Base-by-base conservation (phyloP, 345 rosid species). In the Linum usitatissimum region DNA sequence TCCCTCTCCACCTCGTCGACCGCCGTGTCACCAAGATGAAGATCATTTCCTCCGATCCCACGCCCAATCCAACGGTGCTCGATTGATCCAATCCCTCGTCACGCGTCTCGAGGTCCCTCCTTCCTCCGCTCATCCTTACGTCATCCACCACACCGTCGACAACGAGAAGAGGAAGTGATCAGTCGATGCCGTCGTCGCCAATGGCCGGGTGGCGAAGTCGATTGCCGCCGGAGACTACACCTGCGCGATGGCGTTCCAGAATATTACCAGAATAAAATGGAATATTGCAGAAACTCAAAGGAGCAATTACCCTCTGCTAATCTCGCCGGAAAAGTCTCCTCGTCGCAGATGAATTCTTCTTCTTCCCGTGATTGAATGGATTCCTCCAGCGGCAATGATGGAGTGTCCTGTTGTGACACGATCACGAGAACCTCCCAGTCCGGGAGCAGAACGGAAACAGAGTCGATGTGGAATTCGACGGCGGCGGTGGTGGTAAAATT, bases 381-480 rank as follows among this genome's bases (percentile, higher is more conserved):
- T 5, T 55, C 79, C 9, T 80, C 72, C 18, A 2, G 28, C 28
- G 28, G 28, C 28, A 23, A 23, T 2, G 2, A 23, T 23, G 1
- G 28, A 23, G 28, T 23, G 1, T 23, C 28, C 28, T 23, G 28
- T 34, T 7, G 38, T 5, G 79, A 68, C 28, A 67, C 76, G 53
- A 89, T 66, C 12, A 83, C 70, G 18, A 89, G 75, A 38, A 87
- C 81, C 71, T 84, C 88, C 96, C 98, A 92, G 30, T 70, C 87
- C 0, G 95, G 91, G 51, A 88, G 66, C 10, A 92, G 80, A 68
- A 92, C 61, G 6, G 89, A 76, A 8, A 73, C 81, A 6, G 88
- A 62, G 18, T 56, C 64, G 30, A 12, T 28, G 1, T 28, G 59
- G 15, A 20, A 20, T 15, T n/a, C 28, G 13, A 9, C 3, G 14